A percentile compares a stretch with the other conserved stretches of the same genome.
Evolutionary conservation across 495 filamentous ascomycete genomes (phyloP).

Genomic region (Bryoglossum gracile): DNA sequence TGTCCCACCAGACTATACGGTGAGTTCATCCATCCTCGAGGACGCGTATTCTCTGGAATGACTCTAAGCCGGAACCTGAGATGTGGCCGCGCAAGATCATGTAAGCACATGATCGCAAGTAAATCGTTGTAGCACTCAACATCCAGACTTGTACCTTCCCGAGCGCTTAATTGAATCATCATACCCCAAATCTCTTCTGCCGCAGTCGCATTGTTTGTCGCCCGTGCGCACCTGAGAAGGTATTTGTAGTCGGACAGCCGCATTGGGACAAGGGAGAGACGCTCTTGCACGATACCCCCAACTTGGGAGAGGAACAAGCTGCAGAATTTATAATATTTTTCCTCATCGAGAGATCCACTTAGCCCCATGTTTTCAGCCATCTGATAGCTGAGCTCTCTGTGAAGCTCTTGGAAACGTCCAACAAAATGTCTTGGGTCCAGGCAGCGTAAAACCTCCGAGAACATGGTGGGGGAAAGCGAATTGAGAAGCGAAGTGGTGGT

Average conservation of each 20-base stretch:
- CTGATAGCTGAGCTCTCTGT: slow-evolving; percentile 24
- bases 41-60: slow-evolving; percentile 30
- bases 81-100: slow-evolving; percentile 24
- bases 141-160: slow-evolving; percentile 24
- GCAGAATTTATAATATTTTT: slow-evolving; percentile 25
- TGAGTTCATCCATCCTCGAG: slow-evolving; percentile 21
- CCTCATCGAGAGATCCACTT: slow-evolving; percentile 23
- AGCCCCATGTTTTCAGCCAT: slow-evolving; percentile 17
- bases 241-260: slow-evolving; percentile 46
- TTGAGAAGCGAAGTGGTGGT: slow-evolving; percentile 11
- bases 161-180: slow-evolving; percentile 12
- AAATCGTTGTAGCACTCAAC: slow-evolving; percentile 51
- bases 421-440: slow-evolving; percentile 38
- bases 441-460: slow-evolving; percentile 39
- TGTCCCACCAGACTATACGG: slow-evolving; percentile 4
- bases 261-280: slow-evolving; percentile 28
- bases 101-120: slow-evolving; percentile 42
- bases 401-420: slow-evolving; percentile 8
- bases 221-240: slow-evolving; percentile 47
- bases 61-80: slow-evolving; percentile 37
- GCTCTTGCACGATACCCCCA: slow-evolving; percentile 30
- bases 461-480: slow-evolving; percentile 31
- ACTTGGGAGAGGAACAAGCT: slow-evolving; percentile 32
- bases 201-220: slow-evolving; percentile 36
- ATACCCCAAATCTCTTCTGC: slow-evolving; percentile 46